These are phyloP conservation scores for Diospyros lotus DNA, from an alignment of 148 eudicot genomes.

Conservation along the genomic window DNA sequence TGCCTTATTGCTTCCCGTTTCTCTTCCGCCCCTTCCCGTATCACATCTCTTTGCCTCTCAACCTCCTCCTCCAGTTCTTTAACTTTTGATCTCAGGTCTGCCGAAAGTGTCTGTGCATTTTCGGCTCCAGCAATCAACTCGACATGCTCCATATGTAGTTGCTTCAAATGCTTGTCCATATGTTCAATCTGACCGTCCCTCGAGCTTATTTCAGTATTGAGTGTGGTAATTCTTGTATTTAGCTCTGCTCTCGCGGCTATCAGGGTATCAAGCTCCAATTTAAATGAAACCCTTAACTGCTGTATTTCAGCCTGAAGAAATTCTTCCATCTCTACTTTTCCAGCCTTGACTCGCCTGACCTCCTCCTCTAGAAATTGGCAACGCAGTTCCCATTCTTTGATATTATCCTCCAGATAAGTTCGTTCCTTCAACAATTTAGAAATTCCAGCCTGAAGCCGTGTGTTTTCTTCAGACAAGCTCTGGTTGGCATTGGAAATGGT, in stretches of 20 bases:
- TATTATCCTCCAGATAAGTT: conserved; percentile 48
- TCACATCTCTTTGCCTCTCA: conserved; percentile 40
- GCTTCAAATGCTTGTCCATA: conserved; percentile 41
- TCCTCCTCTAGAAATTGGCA: conserved; percentile 66
- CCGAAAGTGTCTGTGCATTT: conserved; percentile 22
- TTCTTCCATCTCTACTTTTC: conserved; percentile 36
- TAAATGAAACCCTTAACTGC: conserved; percentile 40
- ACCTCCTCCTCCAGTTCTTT: conserved; percentile 50
- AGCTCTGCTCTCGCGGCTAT: conserved; percentile 39
- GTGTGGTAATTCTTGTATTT: conserved; percentile 18
- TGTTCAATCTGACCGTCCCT: conserved; percentile 39
- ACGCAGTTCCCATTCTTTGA: conserved; percentile 66
- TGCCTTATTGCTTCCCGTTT: conserved; percentile 86
- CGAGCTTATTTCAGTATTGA: conserved; percentile 24
- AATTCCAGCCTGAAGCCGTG: conserved; percentile 57
- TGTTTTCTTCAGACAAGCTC: conserved; percentile 49
- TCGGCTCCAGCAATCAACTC: conserved; percentile 30
- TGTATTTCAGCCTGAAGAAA: conserved; percentile 48
- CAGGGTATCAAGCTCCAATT: conserved; percentile 34
- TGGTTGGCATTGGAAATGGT: conserved; percentile 59
- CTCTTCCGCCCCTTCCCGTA: conserved; percentile 66
- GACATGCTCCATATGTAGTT: conserved; percentile 36
- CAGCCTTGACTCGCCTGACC: conserved; percentile 34
- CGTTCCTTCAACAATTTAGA: conserved; percentile 52
- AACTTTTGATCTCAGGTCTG: conserved; percentile 36